A percentile compares a stretch with the other conserved stretches of the same genome.
These are phyloP conservation scores for Lumnitzera littorea DNA, from an alignment of 345 rosid species.

Conservation along the genomic window DNA sequence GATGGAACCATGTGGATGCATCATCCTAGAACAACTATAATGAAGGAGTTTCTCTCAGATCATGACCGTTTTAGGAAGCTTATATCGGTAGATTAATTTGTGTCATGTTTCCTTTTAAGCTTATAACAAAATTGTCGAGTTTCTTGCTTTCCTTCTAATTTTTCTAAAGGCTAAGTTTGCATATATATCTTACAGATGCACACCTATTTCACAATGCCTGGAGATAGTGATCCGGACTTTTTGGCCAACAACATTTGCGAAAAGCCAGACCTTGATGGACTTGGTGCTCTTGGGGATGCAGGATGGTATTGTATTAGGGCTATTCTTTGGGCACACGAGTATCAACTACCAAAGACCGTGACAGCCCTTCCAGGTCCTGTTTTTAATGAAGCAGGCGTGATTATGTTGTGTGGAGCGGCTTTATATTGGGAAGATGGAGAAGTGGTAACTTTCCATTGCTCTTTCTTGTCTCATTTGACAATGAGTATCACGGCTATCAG, in stretches of 20 bases:
- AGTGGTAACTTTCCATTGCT: conserved; percentile 58
- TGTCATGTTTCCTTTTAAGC: no score
- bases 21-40: conserved; percentile 47
- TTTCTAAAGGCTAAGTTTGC: no score
- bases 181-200: conserved; percentile 33
- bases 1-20: conserved; percentile 95
- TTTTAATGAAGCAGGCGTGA: conserved; percentile 52
- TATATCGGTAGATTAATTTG: conserved; percentile 27
- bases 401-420: conserved; percentile 65
- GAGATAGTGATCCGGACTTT: conserved; percentile 26
- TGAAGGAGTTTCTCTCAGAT: conserved; percentile 45
- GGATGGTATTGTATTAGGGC: conserved; percentile 80
- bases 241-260: conserved; percentile 61
- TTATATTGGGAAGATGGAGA: conserved; percentile 60
- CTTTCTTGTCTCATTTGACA: conserved; percentile 66
- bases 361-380: conserved; percentile 40
- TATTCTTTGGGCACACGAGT: conserved; percentile 45
- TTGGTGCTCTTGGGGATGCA: conserved; percentile 78
- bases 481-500: conserved; percentile 66
- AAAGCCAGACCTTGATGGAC: conserved; percentile 76
- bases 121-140: no score
- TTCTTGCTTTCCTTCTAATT: neutral
- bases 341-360: conserved; percentile 56
- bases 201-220: conserved; percentile 49
- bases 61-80: conserved; percentile 48